Base-by-base conservation (phyloP, 2,329 filamentous ascomycete genomes). In the Fusarium lyarnte region DNA sequence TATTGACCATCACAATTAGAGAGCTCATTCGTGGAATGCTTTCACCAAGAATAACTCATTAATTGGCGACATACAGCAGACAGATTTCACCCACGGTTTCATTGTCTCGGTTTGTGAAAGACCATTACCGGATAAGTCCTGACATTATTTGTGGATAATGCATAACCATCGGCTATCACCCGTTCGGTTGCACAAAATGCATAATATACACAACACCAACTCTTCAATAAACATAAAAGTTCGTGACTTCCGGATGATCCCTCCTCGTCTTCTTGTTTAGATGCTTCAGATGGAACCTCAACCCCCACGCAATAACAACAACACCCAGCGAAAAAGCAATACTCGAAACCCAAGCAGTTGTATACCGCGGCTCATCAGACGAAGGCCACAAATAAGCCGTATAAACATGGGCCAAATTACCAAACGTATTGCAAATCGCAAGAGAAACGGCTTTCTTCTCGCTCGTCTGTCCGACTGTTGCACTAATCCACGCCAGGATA, bases 401-500 rank as follows among this genome's bases (percentile, higher is more conserved):
- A 3, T 73, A 73, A 0, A 73, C 71, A 7, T 73, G 72, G 0
- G 71, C 62, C 23, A 73, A 5, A 3, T 73, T 73, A 0, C 71
- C 71, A 41, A 73, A 72, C 0, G 71, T 69, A 1, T 73, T 73
- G 16, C 71, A 73, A 16, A 73, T 74, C 0, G 71, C 71, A 6
- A 73, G 33, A 2, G 71, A 63, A n/a, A 73, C 71, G 0, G 71
- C 49, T 63, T 84, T 85, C 76, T 86, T 86, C 75, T 86, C 85
- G 21, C 84, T 81, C 0, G 83, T 85, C 67, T 86, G 85, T 1
- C 83, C 84, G 76, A 14, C 80, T 73, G 13, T 78, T 74, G 10
- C 79, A 72, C 8, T 80, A 76, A 74, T 69, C 85, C 85, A 87
- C 3, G 83, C 82, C 1, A 86, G 77, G 23, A 83, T 81, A 23